phyloP scores from a whole-genome alignment of 2,329 filamentous ascomycete genomes.

The Pyrenochaeta sp. region DNA sequence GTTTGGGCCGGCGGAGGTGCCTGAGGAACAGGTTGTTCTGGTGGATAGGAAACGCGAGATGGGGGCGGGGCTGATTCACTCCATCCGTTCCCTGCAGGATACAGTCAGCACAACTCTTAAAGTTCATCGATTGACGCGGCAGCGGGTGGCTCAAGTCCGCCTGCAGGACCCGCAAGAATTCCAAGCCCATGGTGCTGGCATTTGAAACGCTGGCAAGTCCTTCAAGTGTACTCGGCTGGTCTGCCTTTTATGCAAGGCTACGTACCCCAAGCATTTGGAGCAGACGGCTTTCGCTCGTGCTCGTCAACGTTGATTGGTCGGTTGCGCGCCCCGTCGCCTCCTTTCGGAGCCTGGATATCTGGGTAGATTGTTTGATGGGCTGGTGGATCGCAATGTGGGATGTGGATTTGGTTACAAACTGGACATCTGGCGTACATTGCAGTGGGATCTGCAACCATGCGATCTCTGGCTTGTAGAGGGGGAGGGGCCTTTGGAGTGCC shows the following conservation, averaged over 20 bases:
- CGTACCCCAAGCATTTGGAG: constrained; percentile 25
- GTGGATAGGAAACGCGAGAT: constrained; percentile 29
- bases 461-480: constrained; percentile 84
- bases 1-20: too few relatives aligned
- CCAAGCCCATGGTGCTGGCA: too few relatives aligned
- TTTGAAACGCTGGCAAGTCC: constrained; percentile 2
- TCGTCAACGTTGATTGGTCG: constrained; percentile 56
- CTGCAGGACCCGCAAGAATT: constrained; percentile 6
- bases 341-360: constrained; percentile 22
- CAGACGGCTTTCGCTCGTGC: constrained; percentile 45
- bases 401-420: constrained; percentile 29
- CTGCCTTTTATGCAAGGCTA: not conserved
- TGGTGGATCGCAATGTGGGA: constrained; percentile 41
- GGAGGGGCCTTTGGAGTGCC: constrained; percentile 65
- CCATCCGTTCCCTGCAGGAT: constrained; percentile 21
- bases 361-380: constrained; percentile 30
- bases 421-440: constrained; percentile 26
- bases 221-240: constrained; percentile 2
- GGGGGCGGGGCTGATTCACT: constrained; percentile 21
- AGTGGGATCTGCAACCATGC: constrained; percentile 31
- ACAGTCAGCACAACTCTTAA: not conserved
- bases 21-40: constrained; percentile 28
- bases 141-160: constrained; percentile 8
- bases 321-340: constrained; percentile 54
- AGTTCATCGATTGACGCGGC: not conserved